Percentiles rank a stretch among this genome's conserved stretches.
Conservation (phyloP, 192 early-diverging fungal genomes). For the Piromyces finnis region DNA sequence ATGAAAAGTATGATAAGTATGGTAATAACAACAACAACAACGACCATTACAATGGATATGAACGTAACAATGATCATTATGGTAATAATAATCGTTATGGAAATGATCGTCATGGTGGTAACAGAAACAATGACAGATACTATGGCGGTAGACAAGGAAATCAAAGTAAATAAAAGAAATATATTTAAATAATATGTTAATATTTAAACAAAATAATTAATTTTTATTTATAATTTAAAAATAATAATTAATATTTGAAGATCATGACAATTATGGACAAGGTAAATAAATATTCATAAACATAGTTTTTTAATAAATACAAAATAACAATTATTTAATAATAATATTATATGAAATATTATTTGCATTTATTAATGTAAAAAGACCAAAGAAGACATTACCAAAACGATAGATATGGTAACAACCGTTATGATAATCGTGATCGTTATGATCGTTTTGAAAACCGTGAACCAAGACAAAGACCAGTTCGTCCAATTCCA, state of each 20-base stretch:
- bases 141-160: background rate
- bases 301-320: too few relatives aligned
- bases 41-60: background rate
- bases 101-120: background rate
- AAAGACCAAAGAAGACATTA: background rate
- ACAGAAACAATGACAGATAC: background rate
- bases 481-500: background rate
- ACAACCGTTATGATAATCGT: background rate
- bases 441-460: background rate
- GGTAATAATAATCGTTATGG: background rate
- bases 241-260: background rate
- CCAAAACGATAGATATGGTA: background rate
- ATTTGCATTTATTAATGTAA: too few relatives aligned
- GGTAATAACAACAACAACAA: background rate
- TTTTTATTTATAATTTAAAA: too few relatives aligned
- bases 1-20: background rate
- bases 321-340: too few relatives aligned
- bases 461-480: background rate
- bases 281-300: background rate
- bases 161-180: background rate
- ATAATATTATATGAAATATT: too few relatives aligned
- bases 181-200: background rate
- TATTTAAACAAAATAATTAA: background rate
- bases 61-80: background rate
- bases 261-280: background rate